Percentiles rank a stretch among this genome's conserved stretches.
Conservation (phyloP, 192 early-diverging fungal species). For the Podila epicladia region DNA sequence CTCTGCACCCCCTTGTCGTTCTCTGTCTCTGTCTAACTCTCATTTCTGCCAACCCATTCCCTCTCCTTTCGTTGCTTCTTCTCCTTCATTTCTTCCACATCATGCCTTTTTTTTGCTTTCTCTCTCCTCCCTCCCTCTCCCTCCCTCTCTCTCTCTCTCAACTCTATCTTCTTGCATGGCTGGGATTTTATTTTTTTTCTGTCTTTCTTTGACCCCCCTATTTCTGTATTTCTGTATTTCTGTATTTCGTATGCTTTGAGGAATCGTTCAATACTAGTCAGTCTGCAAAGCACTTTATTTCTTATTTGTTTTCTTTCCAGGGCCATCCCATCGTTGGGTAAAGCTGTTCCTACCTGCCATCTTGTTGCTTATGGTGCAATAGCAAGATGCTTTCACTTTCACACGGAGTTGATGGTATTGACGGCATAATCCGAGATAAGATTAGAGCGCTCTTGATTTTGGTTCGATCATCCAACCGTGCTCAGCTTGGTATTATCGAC, state of each 20-base stretch:
- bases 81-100: background rate
- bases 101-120: background rate
- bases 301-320: too few species aligned
- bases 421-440: too few species aligned
- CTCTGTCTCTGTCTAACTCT: background rate
- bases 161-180: background rate
- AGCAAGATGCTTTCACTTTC: too few species aligned
- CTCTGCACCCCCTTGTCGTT: background rate
- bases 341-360: too few species aligned
- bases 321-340: too few species aligned
- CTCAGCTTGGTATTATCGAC: too few species aligned
- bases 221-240: background rate
- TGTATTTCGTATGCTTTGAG: background rate
- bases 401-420: too few species aligned
- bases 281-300: too few species aligned
- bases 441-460: too few species aligned
- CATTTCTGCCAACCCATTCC: background rate
- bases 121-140: background rate
- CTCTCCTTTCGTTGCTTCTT: background rate
- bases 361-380: too few species aligned
- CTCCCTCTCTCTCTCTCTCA: background rate
- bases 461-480: too few species aligned
- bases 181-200: background rate
- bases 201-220: background rate
- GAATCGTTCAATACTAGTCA: too few species aligned